Percentiles rank a stretch among this genome's conserved stretches.
Evolutionary conservation across 805 yeast genomes (phyloP).

Genomic region (Tanozyma kutaoensis): DNA sequence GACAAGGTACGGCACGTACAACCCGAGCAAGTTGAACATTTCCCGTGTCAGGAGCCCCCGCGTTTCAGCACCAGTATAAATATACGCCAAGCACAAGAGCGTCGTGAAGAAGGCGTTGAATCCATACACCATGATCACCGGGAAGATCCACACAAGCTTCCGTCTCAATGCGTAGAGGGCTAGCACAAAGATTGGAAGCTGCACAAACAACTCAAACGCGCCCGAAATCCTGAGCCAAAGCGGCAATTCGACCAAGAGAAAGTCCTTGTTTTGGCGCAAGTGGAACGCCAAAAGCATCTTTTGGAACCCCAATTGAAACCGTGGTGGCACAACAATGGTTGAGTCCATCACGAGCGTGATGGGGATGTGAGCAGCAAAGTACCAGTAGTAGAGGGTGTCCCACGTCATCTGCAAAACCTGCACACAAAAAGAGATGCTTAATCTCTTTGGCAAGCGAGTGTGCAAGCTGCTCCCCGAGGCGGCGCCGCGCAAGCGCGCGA

Average conservation of each 20-base stretch:
- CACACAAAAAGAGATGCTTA: neutral
- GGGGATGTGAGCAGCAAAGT: constrained; percentile 56
- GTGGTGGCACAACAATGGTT: constrained; percentile 48
- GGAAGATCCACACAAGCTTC: constrained; percentile 7
- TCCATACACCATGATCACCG: constrained; percentile 51
- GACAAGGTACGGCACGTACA: constrained; percentile 61
- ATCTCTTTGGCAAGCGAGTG: neutral
- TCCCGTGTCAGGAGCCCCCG: constrained; percentile 26
- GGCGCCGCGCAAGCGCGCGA: constrained; percentile 3
- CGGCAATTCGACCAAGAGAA: constrained; percentile 46
- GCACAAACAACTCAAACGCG: constrained; percentile 56
- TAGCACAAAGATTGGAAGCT: constrained; percentile 62
- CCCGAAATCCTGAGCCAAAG: constrained; percentile 68
- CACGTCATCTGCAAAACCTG: neutral
- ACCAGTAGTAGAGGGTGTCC: constrained; percentile 35
- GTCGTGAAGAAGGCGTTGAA: constrained; percentile 78
- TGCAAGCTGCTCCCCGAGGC: constrained; percentile 3
- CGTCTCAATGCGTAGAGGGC: constrained; percentile 17
- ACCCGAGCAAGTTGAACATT: constrained; percentile 26
- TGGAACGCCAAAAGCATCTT: constrained; percentile 42
- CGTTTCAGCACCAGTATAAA: constrained; percentile 18
- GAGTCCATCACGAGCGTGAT: constrained; percentile 69
- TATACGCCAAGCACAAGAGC: constrained; percentile 49
- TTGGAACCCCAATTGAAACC: constrained; percentile 36
- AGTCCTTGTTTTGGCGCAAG: constrained; percentile 53